phyloP scores from a whole-genome alignment of 768 basidiomycete species.

The Gloeophyllum trabeum region DNA sequence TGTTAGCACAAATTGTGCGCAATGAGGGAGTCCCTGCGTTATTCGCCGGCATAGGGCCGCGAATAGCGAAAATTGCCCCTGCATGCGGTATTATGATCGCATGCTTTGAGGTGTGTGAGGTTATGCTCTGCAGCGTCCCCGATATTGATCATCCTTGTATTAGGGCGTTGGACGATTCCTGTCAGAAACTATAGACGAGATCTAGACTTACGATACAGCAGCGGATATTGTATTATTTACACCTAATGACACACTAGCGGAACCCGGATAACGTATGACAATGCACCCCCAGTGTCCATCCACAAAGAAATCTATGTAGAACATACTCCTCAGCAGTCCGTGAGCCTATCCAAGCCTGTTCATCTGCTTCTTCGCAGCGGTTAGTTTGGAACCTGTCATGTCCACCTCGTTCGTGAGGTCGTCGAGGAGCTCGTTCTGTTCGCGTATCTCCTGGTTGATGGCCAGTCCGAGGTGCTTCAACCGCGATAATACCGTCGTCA shows the following conservation, averaged over 20 bases:
- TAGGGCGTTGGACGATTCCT: slow-evolving; percentile 54
- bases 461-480: slow-evolving; percentile 83
- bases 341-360: slow-evolving; percentile 53
- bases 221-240: neutral
- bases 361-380: slow-evolving; percentile 71
- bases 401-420: slow-evolving; percentile 70
- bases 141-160: slow-evolving; percentile 7
- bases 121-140: too few relatives aligned
- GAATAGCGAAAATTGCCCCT: slow-evolving; percentile 91
- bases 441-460: slow-evolving; percentile 69
- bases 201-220: too few relatives aligned
- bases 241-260: neutral
- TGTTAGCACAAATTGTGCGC: slow-evolving; percentile 58
- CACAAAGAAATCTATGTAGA: neutral
- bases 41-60: slow-evolving; percentile 77
- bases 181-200: too few relatives aligned
- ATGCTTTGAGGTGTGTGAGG: slow-evolving; percentile 82
- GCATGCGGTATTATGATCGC: slow-evolving; percentile 99
- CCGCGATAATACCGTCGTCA: slow-evolving; percentile 73
- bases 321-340: slow-evolving; percentile 4
- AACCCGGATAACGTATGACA: too few relatives aligned
- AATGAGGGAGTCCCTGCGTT: slow-evolving; percentile 73
- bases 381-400: slow-evolving; percentile 64
- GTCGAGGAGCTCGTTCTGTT: slow-evolving; percentile 84
- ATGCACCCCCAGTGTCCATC: neutral